phyloP scores from a whole-genome alignment of 2,329 filamentous ascomycete species.

The Trichoderma koningiopsis region DNA sequence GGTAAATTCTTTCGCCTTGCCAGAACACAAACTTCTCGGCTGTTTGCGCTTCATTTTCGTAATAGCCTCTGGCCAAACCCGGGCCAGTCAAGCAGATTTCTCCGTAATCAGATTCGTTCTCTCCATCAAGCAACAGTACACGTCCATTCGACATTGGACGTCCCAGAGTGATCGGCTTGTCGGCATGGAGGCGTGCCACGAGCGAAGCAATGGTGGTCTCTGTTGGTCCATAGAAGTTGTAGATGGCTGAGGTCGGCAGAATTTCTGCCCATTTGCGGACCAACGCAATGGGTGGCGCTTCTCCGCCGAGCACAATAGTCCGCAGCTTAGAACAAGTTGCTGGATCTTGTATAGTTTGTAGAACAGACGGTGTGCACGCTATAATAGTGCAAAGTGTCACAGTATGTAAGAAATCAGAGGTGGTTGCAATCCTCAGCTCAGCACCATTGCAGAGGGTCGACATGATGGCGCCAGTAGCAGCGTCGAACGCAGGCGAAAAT shows the following conservation, averaged over 20 bases:
- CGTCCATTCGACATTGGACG: conserved; percentile 3
- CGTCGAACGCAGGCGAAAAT: conserved; percentile 1
- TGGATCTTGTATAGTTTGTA: conserved; percentile 9
- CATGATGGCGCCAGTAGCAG: not conserved
- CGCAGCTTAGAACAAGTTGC: not conserved
- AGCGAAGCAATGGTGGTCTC: conserved; percentile 8
- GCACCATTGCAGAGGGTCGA: not conserved
- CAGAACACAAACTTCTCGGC: conserved; percentile 1
- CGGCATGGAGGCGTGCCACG: not conserved
- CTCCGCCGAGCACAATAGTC: conserved; percentile 3
- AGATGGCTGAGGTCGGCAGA: not conserved
- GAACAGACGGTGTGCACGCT: not conserved
- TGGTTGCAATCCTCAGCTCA: not conserved
- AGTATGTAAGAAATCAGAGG: conserved; percentile 4
- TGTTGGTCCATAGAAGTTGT: conserved; percentile 2
- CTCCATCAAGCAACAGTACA: not conserved
- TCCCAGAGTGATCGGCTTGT: conserved; percentile 7
- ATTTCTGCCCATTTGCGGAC: conserved; percentile 5
- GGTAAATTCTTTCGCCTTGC: not conserved
- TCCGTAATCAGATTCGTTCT: not conserved
- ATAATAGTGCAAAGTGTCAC: not conserved
- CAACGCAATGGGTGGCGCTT: not conserved
- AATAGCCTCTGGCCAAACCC: not conserved
- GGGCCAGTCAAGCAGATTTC: not conserved
- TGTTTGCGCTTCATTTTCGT: not conserved